Evolutionary conservation across 495 filamentous ascomycete genomes (phyloP).

Genomic region (Penicillium samsonianum): DNA sequence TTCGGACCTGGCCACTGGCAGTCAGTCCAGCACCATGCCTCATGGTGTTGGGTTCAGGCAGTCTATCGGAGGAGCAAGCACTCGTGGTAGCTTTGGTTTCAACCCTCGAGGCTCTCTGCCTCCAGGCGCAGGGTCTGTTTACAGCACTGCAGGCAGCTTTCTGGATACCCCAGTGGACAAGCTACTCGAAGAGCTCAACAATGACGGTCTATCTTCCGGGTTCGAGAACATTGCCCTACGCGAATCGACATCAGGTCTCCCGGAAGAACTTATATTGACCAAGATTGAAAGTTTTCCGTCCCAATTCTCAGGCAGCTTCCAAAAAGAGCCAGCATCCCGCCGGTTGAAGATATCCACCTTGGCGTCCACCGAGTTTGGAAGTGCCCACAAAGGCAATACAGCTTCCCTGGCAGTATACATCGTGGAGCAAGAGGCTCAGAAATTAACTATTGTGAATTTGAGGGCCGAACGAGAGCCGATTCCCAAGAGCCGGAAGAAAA

Average conservation of each 20-base stretch:
- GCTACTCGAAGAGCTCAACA: conserved; percentile 70
- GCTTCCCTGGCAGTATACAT: conserved; percentile 64
- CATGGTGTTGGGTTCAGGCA: conserved; percentile 60
- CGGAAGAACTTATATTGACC: conserved; percentile 70
- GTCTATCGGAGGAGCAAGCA: conserved; percentile 71
- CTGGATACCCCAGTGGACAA: conserved; percentile 69
- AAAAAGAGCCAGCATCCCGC: conserved; percentile 45
- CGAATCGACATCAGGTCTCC: conserved; percentile 67
- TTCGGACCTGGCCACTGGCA: conserved; percentile 62
- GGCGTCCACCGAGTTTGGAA: conserved; percentile 51
- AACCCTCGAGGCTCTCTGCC: conserved; percentile 47
- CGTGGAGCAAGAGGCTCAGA: conserved; percentile 65
- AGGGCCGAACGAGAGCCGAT: conserved; percentile 40
- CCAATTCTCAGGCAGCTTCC: conserved; percentile 58
- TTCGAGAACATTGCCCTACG: conserved; percentile 71
- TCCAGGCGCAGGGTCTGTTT: conserved; percentile 42
- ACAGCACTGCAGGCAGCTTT: conserved; percentile 54
- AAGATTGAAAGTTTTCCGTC: conserved; percentile 71
- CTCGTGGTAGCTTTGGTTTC: conserved; percentile 60
- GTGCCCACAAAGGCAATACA: conserved; percentile 30
- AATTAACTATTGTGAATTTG: conserved; percentile 67
- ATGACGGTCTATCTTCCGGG: conserved; percentile 62
- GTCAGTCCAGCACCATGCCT: conserved; percentile 44
- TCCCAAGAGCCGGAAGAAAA: conserved; percentile 37
- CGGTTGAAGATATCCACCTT: conserved; percentile 66